Evolutionary conservation across 345 rosid species (phyloP), one percentile per base, ranked within the genome.

Genomic region (Durio zibethinus): DNA sequence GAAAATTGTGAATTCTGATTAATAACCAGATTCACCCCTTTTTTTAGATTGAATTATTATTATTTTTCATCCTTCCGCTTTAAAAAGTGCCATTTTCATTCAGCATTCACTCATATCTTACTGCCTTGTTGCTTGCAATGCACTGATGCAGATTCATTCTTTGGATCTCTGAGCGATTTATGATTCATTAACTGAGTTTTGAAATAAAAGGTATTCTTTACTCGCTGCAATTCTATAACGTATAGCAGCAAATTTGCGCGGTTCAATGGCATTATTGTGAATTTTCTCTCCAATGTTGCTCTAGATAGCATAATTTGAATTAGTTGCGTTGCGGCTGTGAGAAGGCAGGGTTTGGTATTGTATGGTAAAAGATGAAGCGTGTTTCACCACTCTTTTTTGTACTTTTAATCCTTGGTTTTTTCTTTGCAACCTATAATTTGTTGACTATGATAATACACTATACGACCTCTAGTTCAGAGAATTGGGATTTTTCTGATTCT

Each of bases 391-490:
- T 86, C 50, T 80, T 86, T 48, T 82, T 86, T 84, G 82, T 82
- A 68, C 86, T 89, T 77, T 53, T 91, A 77, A 80, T 86, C 6
- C 68, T 88, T 2, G 93, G 90, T 16, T 83, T 87, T 78, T 78
- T 83, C 81, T 81, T 91, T 54, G 90, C 91, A 4, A 86, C 84
- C 2, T 91, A 90, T 77, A 91, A 91, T 79, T 73, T 90, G 78
- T 61, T 88, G 65, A 82, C 85, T 47, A 69, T 86, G 85, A 57
- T 81, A 20, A 72, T 81, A 16, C 84, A 72, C 72, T 47, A 85
- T 36, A 88, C 76, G 80, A 69, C 75, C 20, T 76, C 81, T 33
- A 72, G 21, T 36, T 77, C 80, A 20, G 80, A 76, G 50, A 52
- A 43, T 31, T 35, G 72, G 65, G 85, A 73, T 23, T 36, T 61